These are phyloP conservation scores for Nannochloropsis salina DNA, from an alignment of 108 stramenopile genomes.

Conservation along the genomic window DNA sequence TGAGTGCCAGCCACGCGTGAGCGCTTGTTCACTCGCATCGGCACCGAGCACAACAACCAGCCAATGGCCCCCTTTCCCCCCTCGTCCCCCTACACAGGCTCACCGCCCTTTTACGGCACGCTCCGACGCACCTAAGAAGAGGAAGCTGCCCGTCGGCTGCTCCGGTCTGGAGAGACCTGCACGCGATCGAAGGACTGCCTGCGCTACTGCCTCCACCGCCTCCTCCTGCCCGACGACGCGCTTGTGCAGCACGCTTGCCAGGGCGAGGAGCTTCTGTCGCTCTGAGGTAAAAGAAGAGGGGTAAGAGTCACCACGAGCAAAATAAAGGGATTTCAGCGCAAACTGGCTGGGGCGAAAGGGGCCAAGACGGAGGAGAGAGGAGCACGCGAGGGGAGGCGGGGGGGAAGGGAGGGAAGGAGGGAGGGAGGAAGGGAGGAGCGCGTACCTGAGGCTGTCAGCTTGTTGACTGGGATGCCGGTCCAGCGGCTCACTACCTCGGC, in stretches of 20 bases:
- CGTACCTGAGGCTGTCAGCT: slow-evolving; percentile 55
- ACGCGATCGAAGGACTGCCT: slow-evolving; percentile 71
- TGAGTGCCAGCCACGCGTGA: slow-evolving; percentile 65
- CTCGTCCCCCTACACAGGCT: slow-evolving; percentile 71
- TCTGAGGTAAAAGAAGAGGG: slow-evolving; percentile 54
- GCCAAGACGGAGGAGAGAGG: neutral
- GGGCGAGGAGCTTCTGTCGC: slow-evolving; percentile 65
- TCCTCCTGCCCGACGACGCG: slow-evolving; percentile 79
- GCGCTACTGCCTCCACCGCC: slow-evolving; percentile 70
- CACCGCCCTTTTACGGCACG: slow-evolving; percentile 51
- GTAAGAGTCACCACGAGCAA: neutral
- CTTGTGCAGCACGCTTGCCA: slow-evolving; percentile 61
- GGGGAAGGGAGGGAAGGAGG: neutral
- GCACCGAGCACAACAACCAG: slow-evolving; percentile 44
- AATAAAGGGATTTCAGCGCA: neutral
- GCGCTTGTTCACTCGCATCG: too few relatives aligned
- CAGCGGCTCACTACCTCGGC: slow-evolving; percentile 73
- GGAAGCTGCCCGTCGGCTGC: slow-evolving; percentile 60
- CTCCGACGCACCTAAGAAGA: slow-evolving; percentile 42
- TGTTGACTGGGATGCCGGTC: slow-evolving; percentile 83
- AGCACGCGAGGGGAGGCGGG: neutral
- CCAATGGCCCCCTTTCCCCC: slow-evolving; percentile 49
- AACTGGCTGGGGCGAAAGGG: neutral
- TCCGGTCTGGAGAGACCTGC: slow-evolving; percentile 71
- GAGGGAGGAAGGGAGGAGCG: neutral